These are phyloP conservation scores for Lipomyces sp. DNA, from an alignment of 805 yeast species.

Conservation along the genomic window DNA sequence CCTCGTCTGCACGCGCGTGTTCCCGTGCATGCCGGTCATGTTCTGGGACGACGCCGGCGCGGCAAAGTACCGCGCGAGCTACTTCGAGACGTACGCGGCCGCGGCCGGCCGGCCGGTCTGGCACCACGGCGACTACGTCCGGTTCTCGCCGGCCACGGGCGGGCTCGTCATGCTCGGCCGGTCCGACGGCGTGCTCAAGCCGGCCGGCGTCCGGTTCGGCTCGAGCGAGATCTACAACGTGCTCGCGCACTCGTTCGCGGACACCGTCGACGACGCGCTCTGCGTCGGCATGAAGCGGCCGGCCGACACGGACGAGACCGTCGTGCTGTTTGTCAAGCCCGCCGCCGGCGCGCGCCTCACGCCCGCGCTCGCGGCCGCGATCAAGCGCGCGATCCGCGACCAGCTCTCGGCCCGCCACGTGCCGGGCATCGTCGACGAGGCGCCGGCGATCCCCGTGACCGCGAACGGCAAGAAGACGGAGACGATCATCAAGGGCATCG, in stretches of 20 bases:
- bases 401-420: conserved; percentile 31
- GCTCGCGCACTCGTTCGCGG: conserved; percentile 23
- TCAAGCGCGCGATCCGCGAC: conserved; percentile 20
- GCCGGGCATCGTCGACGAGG: conserved; percentile 27
- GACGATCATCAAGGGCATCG: conserved; percentile 28
- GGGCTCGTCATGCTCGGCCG: conserved; percentile 31
- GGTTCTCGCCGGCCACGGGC: conserved; percentile 24
- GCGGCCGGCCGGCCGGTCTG: no score
- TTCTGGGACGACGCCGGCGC: conserved; percentile 29
- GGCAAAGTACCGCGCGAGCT: conserved; percentile 26
- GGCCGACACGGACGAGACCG: conserved; percentile 28
- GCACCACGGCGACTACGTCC: conserved; percentile 32
- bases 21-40: conserved; percentile 33
- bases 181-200: conserved; percentile 32
- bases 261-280: conserved; percentile 26
- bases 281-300: conserved; percentile 31
- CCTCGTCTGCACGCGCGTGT: conserved; percentile 27
- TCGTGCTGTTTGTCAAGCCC: conserved; percentile 28
- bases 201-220: conserved; percentile 31
- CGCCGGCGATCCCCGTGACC: conserved; percentile 31
- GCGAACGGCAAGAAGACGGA: conserved; percentile 33
- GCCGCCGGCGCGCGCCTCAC: conserved; percentile 11
- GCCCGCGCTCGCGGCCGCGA: conserved; percentile 8
- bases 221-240: conserved; percentile 31
- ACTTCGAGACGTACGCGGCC: conserved; percentile 24